Base-by-base conservation (phyloP, 345 rosid genomes). In the Acer campestre region DNA sequence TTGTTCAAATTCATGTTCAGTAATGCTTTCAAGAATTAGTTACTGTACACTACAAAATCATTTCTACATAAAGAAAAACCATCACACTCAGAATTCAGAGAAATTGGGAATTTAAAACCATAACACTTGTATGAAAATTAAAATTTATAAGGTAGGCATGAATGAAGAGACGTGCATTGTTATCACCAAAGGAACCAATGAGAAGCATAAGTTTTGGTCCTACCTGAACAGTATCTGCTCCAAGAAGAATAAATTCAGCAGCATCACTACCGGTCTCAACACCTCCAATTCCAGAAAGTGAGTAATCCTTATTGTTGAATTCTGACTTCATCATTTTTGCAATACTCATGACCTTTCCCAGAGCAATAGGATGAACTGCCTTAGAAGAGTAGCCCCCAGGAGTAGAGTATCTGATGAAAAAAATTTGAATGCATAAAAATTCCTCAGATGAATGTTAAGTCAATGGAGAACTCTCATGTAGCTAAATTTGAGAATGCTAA, bases 341-440 rank as follows among this genome's bases (percentile, higher is more conserved):
- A 62, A 94, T 94, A 65, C 56, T 92, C 98, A 96, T 94, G 49
- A 96, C 98, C 79, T 94, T 94, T 0, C 82, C 98, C 3, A 94
- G 95, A 22, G 97, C 99, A 69, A 96, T 94, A 12, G 99, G 99
- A 75, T 95, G 97, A 75, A 94, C 99, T 16, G 97, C 99, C 84
- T 92, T 96, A 46, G 82, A 87, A 78, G 99, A 96, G 79, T 96
- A 96, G 70, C 99, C 98, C 48, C 99, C 99, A 17, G 99, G 98
- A 78, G 98, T 96, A 22, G 99, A 94, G 82, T 96, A 94, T 73
- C 98, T 96, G 82, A 20, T 70, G 84, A 66, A 55, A 82, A 18
- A 78, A 61, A 71, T 80, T 72, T 27, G 68, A 75, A 56, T 18
- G 18, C 67, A 23, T 68, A 67, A 76, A 70, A 29, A 40, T 76